Evolutionary conservation across 2,329 filamentous ascomycete genomes (phyloP), one percentile per base, ranked within the genome.

Genomic region (Zymoseptoria brevis): DNA sequence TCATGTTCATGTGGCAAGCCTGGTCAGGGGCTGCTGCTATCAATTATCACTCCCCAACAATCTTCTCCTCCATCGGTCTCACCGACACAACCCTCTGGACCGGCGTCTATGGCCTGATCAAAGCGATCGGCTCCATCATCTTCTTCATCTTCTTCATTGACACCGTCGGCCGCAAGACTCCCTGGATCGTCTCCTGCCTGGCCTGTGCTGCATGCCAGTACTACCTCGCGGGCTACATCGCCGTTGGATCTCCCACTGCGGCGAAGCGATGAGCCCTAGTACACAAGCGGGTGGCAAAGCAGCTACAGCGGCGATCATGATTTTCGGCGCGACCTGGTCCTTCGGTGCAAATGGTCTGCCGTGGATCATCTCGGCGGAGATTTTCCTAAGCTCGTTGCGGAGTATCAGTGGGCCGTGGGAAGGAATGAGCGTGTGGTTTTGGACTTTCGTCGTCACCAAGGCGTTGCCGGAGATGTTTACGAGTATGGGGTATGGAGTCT

Each of bases 301-400:
- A 11, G 73, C 74, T 4, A 74, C 72, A 0, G 73, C 73, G 2
- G 71, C 73, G 57, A 75, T 76, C 35, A 75, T 75, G 73, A 71
- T 76, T 8, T 76, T 75, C 49, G 73, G 71, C 1, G 72, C 69
- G 7, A 66, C 66, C 1, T 76, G 73, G 74, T 72, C 69, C 8
- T 73, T 75, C 49, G 73, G 74, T 48, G 69, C 72, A 1, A 76
- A 76, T 53, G 75, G 75, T 2, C 62, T 76, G 0, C 75, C 74
- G 0, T 77, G 75, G 74, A 76, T 77, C 60, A 73, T 77, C n/a
- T 74, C 72, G 1, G 70, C 75, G 1, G 75, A 77, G 62, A 77
- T 77, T 22, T 77, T 77, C 63, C 75, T 75, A 0, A 68, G 69
- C 3, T 71, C 71, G 0, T 64, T 77, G 19, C 68, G 75, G 5